phyloP scores from a whole-genome alignment of 371 early-diverging fungal genomes.

The Mycotypha africana region DNA sequence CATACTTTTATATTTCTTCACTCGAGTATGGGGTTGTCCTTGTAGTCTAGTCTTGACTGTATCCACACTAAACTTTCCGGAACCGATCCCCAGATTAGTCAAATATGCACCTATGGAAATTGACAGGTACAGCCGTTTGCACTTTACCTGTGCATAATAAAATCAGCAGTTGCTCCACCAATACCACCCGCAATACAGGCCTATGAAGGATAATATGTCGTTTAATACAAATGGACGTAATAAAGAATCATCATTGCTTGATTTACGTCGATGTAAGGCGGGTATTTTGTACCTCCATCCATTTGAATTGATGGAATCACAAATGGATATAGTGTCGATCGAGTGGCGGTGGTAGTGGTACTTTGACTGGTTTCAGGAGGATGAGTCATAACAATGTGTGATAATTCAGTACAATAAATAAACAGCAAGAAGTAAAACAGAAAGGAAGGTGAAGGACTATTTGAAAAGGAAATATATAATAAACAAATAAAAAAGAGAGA shows the following conservation, averaged over 20 bases:
- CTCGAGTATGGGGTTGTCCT: slow-evolving; percentile 53
- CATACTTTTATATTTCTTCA: slow-evolving; percentile 60
- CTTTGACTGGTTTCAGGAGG: slow-evolving; percentile 7
- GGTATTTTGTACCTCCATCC: slow-evolving; percentile 29
- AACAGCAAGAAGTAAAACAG: background rate
- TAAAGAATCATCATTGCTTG: background rate
- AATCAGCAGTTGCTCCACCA: slow-evolving; percentile 69
- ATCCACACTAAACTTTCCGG: slow-evolving; percentile 47
- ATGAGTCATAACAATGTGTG: slow-evolving; percentile 11
- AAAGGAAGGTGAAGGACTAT: background rate
- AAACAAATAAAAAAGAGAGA: background rate
- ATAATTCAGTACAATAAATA: too few species aligned
- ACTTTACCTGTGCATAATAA: slow-evolving; percentile 70
- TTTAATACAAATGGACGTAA: too few species aligned
- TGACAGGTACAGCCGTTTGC: too few species aligned
- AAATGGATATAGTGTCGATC: slow-evolving; percentile 11
- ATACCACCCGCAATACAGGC: slow-evolving; percentile 65
- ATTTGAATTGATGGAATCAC: slow-evolving; percentile 21
- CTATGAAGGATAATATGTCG: slow-evolving; percentile 28
- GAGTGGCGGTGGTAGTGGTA: too few species aligned
- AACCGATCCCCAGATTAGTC: background rate
- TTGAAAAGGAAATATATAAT: too few species aligned
- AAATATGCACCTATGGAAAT: background rate
- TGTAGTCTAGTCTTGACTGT: slow-evolving; percentile 78
- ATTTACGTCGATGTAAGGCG: slow-evolving; percentile 45